Evolutionary conservation across 495 filamentous ascomycete species (phyloP).

Genomic region (Durotheca rogersii): DNA sequence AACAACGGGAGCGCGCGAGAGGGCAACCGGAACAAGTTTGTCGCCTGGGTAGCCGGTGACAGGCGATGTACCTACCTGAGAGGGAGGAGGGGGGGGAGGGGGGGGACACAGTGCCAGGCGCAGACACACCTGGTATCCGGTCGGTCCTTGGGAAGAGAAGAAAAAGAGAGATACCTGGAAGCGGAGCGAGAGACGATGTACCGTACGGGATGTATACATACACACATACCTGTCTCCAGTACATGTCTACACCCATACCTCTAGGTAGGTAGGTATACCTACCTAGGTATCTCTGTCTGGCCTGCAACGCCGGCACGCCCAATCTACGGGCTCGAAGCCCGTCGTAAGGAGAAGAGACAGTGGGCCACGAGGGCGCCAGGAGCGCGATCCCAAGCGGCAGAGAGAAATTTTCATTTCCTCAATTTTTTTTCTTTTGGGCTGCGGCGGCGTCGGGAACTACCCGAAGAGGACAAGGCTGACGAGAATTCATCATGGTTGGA

Average conservation of each 20-base stretch:
- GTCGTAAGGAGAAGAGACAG: slow-evolving; percentile 13
- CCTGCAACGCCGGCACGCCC: slow-evolving; percentile 1
- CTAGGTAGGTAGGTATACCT: too few species aligned
- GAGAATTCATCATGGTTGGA: slow-evolving; percentile 20
- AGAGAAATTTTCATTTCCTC: slow-evolving; percentile 19
- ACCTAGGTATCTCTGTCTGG: too few species aligned
- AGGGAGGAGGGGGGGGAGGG: background rate
- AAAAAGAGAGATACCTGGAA: background rate
- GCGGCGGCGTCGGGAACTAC: slow-evolving; percentile 30
- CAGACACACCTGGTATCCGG: slow-evolving; percentile 4
- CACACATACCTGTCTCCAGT: too few species aligned
- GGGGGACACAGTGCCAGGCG: slow-evolving; percentile 13
- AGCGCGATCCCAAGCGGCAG: slow-evolving; percentile 14
- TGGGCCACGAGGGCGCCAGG: slow-evolving; percentile 11
- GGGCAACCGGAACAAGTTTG: slow-evolving; percentile 27
- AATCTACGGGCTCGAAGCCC: slow-evolving; percentile 18
- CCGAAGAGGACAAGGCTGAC: slow-evolving; percentile 37
- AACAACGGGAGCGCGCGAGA: slow-evolving; percentile 21
- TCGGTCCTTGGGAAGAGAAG: slow-evolving; percentile 21
- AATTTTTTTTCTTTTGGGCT: background rate
- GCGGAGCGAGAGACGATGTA: slow-evolving; percentile 5
- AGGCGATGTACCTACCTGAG: slow-evolving; percentile 5
- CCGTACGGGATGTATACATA: too few species aligned
- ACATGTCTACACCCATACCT: background rate
- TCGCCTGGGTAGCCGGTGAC: slow-evolving; percentile 27